Evolutionary conservation across 306 rosid species (phyloP).

Genomic region (Alnus glutinosa): DNA sequence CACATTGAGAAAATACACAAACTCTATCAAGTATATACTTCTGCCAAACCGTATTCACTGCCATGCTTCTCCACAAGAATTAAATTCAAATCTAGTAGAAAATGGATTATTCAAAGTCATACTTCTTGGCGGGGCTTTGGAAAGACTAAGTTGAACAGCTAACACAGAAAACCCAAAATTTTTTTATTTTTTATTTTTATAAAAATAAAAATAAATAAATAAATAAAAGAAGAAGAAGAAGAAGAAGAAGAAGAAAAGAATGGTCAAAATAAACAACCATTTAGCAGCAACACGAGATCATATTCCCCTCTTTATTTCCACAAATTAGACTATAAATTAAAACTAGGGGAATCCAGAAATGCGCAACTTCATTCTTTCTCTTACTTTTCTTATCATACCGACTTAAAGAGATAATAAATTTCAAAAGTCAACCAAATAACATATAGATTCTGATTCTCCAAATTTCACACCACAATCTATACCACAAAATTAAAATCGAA

Average conservation of each 20-base stretch:
- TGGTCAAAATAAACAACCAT: neutral
- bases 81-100: conserved; percentile 14
- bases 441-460: conserved; percentile 15
- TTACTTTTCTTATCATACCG: conserved; percentile 5
- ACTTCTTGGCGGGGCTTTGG: conserved; percentile 8
- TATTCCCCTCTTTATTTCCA: conserved; percentile 10
- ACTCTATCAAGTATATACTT: conserved; percentile 6
- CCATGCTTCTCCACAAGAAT: conserved; percentile 15
- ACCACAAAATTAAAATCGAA: conserved; percentile 14
- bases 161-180: neutral
- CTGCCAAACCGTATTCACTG: conserved; percentile 8
- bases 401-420: neutral
- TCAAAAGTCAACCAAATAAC: conserved; percentile 16
- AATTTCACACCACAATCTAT: conserved; percentile 4
- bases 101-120: conserved; percentile 17
- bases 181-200: neutral
- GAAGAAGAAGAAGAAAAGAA: neutral
- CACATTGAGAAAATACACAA: neutral
- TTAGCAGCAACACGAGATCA: neutral
- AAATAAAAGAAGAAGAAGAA: neutral
- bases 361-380: neutral
- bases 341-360: conserved; percentile 11
- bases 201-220: no score
- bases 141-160: neutral
- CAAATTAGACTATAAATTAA: neutral